A percentile compares a stretch with the other conserved stretches of the same genome.
phyloP scores from a whole-genome alignment of 129 eudicot species.

The Helianthus tuberosus region DNA sequence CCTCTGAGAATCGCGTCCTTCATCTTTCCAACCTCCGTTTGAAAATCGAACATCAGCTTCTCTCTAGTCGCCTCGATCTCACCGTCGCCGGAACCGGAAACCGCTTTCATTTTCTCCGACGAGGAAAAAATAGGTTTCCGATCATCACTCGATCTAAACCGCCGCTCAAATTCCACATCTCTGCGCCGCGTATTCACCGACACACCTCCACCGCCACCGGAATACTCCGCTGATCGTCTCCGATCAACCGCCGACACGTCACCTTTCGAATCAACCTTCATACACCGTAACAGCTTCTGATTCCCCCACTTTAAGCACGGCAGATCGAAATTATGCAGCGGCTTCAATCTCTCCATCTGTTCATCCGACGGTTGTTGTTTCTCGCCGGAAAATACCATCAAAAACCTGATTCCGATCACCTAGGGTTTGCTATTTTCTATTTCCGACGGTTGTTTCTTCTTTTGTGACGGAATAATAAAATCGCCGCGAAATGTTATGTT shows the following conservation, averaged over 20 bases:
- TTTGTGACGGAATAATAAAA: constrained; percentile 16
- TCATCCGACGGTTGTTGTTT: constrained; percentile 30
- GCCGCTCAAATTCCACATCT: constrained; percentile 36
- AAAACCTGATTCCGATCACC: not conserved
- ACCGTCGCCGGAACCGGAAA: constrained; percentile 33
- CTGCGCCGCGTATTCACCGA: constrained; percentile 24
- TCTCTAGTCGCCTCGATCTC: constrained; percentile 71
- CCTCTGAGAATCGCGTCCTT: constrained; percentile 63
- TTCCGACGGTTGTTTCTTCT: constrained; percentile 15
- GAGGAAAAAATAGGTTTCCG: constrained; percentile 23
- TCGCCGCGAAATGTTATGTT: constrained; percentile 47
- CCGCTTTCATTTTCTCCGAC: constrained; percentile 38
- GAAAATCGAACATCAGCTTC: constrained; percentile 75
- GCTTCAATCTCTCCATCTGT: constrained; percentile 54
- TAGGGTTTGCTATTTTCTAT: not conserved
- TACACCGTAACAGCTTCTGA: constrained; percentile 61
- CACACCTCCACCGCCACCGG: constrained; percentile 20
- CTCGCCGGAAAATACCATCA: constrained; percentile 40
- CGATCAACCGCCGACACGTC: constrained; percentile 33
- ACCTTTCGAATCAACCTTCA: constrained; percentile 52
- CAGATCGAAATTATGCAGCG: constrained; percentile 66
- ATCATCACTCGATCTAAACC: constrained; percentile 38
- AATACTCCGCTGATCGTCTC: constrained; percentile 21
- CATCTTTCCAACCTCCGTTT: constrained; percentile 64
- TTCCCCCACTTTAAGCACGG: constrained; percentile 75